Percentiles rank a stretch among this genome's conserved stretches.
Evolutionary conservation across 225 moss, liverwort and hornwort species (phyloP).

Genomic region (Anthoceros angustus): DNA sequence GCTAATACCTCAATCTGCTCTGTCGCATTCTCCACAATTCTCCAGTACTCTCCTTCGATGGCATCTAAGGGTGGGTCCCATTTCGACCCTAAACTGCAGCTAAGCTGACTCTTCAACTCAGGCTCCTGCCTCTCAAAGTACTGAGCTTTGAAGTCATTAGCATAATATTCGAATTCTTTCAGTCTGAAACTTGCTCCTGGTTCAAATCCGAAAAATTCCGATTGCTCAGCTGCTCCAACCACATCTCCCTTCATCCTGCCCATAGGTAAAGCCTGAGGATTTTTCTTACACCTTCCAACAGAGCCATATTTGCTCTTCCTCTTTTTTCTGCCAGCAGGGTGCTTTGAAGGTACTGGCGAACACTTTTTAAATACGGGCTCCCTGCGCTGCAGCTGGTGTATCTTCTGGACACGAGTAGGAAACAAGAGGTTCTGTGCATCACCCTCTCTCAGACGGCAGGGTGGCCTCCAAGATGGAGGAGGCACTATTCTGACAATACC

Average conservation of each 20-base stretch:
- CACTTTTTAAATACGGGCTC: conserved; percentile 36
- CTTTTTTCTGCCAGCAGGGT: conserved; percentile 22
- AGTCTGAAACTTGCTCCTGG: conserved; percentile 69
- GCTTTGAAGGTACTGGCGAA: conserved; percentile 22
- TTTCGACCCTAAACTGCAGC: conserved; percentile 10
- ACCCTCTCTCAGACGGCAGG: conserved; percentile 52
- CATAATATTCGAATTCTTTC: conserved; percentile 65
- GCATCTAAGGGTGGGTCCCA: conserved; percentile 59
- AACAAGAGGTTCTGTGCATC: conserved; percentile 44
- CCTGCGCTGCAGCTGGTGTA: conserved; percentile 82
- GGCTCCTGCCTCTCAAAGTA: conserved; percentile 35
- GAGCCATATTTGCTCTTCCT: conserved; percentile 43
- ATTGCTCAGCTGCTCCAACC: conserved; percentile 25
- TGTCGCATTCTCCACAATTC: conserved; percentile 82
- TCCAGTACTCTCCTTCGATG: conserved; percentile 98
- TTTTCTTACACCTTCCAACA: conserved; percentile 43
- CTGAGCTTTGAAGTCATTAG: conserved; percentile 69
- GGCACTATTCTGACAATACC: conserved; percentile 83
- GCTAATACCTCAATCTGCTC: conserved; percentile 72
- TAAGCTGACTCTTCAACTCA: conserved; percentile 14
- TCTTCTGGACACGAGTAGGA: conserved; percentile 83
- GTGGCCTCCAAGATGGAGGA: conserved; percentile 64
- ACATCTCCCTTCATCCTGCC: conserved; percentile 8
- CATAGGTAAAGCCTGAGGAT: conserved; percentile 14
- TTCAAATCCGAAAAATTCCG: conserved; percentile 82